A percentile compares a stretch with the other conserved stretches of the same genome.
These are phyloP conservation scores for Penicillium crustosum DNA, from an alignment of 2,329 filamentous ascomycete genomes.

Conservation along the genomic window DNA sequence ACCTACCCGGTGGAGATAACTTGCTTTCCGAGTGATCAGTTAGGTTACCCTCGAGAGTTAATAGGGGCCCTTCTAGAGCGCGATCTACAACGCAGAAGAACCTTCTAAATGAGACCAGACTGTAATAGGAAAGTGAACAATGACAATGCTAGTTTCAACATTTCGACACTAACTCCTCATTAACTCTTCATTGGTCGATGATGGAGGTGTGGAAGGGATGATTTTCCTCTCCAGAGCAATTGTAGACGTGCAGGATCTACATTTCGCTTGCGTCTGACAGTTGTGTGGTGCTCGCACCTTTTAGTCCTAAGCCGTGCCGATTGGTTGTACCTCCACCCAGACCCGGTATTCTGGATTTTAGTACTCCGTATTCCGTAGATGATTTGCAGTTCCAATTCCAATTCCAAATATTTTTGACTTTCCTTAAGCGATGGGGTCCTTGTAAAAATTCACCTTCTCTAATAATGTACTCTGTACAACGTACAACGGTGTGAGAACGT, in stretches of 20 bases:
- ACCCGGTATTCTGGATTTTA: neutral
- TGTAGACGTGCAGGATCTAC: conserved; percentile 8
- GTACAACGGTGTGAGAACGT: neutral
- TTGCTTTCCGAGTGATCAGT: conserved; percentile 15
- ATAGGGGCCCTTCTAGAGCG: neutral
- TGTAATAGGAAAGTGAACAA: neutral
- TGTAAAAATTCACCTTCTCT: neutral
- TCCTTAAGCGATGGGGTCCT: neutral
- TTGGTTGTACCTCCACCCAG: neutral
- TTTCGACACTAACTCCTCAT: neutral
- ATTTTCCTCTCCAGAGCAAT: neutral
- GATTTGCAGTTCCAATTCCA: neutral
- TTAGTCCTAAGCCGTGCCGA: neutral
- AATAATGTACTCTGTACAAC: neutral
- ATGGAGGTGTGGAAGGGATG: neutral
- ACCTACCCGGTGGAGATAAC: conserved; percentile 57
- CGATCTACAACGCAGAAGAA: neutral
- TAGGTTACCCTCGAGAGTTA: neutral
- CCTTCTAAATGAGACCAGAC: neutral
- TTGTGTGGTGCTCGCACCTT: neutral
- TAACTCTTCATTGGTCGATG: neutral
- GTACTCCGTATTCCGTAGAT: no score
- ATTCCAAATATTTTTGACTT: conserved; percentile 9
- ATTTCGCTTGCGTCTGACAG: conserved; percentile 8
- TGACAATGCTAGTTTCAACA: neutral